phyloP scores from a whole-genome alignment of 2,329 filamentous ascomycete species.

The Seiridium cupressi region DNA sequence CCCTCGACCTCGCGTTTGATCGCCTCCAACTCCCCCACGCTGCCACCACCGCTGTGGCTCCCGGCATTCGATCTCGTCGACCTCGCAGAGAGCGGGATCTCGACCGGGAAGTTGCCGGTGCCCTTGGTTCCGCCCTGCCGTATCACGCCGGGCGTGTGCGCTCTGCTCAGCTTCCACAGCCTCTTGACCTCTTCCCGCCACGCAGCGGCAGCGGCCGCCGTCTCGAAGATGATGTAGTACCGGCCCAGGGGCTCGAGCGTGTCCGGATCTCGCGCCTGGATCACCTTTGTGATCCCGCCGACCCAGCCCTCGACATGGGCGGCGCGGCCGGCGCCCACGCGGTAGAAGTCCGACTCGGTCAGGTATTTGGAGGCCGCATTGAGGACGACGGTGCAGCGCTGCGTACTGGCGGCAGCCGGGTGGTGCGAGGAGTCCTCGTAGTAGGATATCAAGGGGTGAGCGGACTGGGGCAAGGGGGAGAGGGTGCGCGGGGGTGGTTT shows the following conservation, averaged over 20 bases:
- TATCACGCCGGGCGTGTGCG: constrained; percentile 34
- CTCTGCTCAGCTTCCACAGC: constrained; percentile 45
- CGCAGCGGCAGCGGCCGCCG: constrained; percentile 52
- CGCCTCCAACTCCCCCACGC: not conserved
- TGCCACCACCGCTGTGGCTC: constrained; percentile 15
- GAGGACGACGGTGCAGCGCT: constrained; percentile 49
- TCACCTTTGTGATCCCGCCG: constrained; percentile 59
- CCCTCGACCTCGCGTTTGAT: constrained; percentile 11
- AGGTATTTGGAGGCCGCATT: constrained; percentile 58
- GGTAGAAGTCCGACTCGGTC: constrained; percentile 67
- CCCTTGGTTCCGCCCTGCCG: not conserved
- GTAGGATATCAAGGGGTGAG: not conserved
- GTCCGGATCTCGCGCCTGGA: constrained; percentile 62
- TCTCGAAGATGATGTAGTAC: constrained; percentile 70
- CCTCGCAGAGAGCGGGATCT: not conserved
- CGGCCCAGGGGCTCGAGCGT: constrained; percentile 62
- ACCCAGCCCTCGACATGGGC: constrained; percentile 67
- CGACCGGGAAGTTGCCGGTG: not conserved
- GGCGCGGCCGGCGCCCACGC: constrained; percentile 52
- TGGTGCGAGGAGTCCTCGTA: constrained; percentile 1
- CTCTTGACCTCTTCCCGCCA: constrained; percentile 57
- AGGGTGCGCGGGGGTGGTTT: not conserved
- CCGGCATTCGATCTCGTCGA: not conserved
- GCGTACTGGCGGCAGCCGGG: not conserved
- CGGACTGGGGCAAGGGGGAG: not conserved